Evolutionary conservation across 805 yeast genomes (phyloP).

Genomic region (Yamadazyma akitaensis): DNA sequence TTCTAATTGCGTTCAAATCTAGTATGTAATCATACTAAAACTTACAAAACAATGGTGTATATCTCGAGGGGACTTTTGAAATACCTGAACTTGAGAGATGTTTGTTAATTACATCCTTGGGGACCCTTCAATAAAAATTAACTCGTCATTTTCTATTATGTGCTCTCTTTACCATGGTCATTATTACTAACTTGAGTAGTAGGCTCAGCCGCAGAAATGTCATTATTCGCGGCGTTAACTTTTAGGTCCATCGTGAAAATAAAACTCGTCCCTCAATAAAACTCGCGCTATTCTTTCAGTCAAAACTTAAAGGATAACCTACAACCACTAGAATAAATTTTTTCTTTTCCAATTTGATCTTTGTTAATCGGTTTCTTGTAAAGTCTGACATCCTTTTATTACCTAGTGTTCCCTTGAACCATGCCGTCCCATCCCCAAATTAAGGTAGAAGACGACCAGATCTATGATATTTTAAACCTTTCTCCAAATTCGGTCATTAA

Average conservation of each 20-base stretch:
- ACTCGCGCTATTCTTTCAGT: not conserved
- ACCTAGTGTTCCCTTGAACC: not conserved
- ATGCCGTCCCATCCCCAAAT: slow-evolving; percentile 9
- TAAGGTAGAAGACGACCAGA: slow-evolving; percentile 23
- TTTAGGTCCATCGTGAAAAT: not conserved
- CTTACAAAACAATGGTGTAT: no score
- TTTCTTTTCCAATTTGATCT: not conserved
- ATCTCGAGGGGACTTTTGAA: no score
- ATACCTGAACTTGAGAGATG: no score
- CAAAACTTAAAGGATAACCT: not conserved
- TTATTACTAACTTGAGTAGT: no score
- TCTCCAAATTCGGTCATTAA: slow-evolving; percentile 20
- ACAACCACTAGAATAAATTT: not conserved
- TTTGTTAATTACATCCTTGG: no score
- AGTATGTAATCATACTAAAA: no score
- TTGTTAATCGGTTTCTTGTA: not conserved
- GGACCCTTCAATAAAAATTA: no score
- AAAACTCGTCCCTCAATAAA: not conserved
- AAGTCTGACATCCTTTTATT: not conserved
- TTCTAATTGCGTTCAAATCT: no score
- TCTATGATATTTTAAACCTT: slow-evolving; percentile 29
- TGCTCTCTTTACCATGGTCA: not conserved
- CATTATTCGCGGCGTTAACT: not conserved
- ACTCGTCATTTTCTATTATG: no score
- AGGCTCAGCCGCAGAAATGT: not conserved